Evolutionary conservation across 768 basidiomycete species (phyloP).

Genomic region (Termitomyces bulborhizus): DNA sequence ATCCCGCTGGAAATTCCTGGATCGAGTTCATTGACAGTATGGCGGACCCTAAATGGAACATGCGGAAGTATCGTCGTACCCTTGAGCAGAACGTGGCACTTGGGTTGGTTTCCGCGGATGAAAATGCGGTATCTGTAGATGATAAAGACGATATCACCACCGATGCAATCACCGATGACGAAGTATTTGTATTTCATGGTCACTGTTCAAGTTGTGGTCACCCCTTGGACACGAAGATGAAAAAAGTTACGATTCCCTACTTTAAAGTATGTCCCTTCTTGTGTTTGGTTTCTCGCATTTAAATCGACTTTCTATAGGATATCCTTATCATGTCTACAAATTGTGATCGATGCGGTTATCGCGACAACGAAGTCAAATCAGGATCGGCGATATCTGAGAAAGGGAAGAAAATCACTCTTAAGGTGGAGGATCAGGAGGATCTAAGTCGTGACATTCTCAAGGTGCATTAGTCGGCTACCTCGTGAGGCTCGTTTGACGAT

Average conservation of each 20-base stretch:
- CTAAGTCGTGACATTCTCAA: slow-evolving; percentile 91
- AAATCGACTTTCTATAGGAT: slow-evolving; percentile 47
- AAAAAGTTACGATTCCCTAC: slow-evolving; percentile 93
- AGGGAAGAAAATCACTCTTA: slow-evolving; percentile 83
- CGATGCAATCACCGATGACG: slow-evolving; percentile 58
- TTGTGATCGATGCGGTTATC: slow-evolving; percentile 91
- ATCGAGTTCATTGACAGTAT: slow-evolving; percentile 84
- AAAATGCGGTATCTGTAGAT: neutral
- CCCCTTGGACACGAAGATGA: slow-evolving; percentile 83
- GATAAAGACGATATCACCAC: slow-evolving; percentile 14
- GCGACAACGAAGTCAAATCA: slow-evolving; percentile 97
- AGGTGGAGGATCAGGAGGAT: slow-evolving; percentile 90
- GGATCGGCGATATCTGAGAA: slow-evolving; percentile 83
- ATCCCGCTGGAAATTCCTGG: slow-evolving; percentile 96
- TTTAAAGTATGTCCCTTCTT: slow-evolving; percentile 65
- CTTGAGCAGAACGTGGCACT: slow-evolving; percentile 74
- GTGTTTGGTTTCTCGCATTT: neutral
- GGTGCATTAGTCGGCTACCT: slow-evolving; percentile 34
- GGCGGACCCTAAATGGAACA: slow-evolving; percentile 89
- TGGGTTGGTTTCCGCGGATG: slow-evolving; percentile 59
- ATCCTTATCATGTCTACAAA: slow-evolving; percentile 84
- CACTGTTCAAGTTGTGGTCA: slow-evolving; percentile 86
- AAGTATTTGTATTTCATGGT: slow-evolving; percentile 72
- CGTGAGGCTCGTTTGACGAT: neutral
- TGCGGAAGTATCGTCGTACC: slow-evolving; percentile 77